These are phyloP conservation scores for Chenopodium quinoa DNA, from an alignment of 148 eudicot genomes.

Conservation along the genomic window DNA sequence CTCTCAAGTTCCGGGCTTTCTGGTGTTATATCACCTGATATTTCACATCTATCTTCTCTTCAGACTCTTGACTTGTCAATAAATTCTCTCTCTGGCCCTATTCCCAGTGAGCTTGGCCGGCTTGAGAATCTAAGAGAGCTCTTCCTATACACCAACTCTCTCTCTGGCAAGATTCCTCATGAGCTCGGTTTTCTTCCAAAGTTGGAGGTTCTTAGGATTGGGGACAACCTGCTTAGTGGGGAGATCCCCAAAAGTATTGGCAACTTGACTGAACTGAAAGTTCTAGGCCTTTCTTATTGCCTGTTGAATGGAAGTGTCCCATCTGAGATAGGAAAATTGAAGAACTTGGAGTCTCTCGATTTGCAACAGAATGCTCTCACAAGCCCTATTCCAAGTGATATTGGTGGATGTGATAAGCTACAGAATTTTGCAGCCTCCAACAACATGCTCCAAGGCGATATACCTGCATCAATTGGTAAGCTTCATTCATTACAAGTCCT, in stretches of 20 bases:
- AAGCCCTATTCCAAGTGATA: slow-evolving; percentile 55
- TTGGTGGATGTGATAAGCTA: slow-evolving; percentile 50
- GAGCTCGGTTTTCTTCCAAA: slow-evolving; percentile 55
- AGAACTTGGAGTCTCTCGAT: slow-evolving; percentile 55
- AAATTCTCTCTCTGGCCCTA: slow-evolving; percentile 58
- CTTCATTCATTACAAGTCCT: slow-evolving; percentile 48
- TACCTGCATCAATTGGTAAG: slow-evolving; percentile 59
- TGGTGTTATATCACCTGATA: slow-evolving; percentile 54
- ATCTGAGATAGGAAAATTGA: slow-evolving; percentile 58
- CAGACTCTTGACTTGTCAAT: slow-evolving; percentile 60
- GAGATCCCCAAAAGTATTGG: slow-evolving; percentile 47
- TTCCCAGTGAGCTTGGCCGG: slow-evolving; percentile 59
- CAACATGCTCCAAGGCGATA: slow-evolving; percentile 63
- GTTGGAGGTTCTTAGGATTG: slow-evolving; percentile 72
- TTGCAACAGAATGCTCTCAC: slow-evolving; percentile 61
- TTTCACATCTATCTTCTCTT: slow-evolving; percentile 58
- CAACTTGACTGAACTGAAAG: slow-evolving; percentile 52
- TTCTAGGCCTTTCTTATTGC: slow-evolving; percentile 65
- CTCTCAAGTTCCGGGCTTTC: slow-evolving; percentile 59
- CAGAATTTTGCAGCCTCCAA: slow-evolving; percentile 73
- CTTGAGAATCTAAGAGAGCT: slow-evolving; percentile 57
- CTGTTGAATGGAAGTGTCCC: slow-evolving; percentile 78
- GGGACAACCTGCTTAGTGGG: slow-evolving; percentile 63
- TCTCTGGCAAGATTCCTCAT: slow-evolving; percentile 57
- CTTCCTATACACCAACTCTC: slow-evolving; percentile 52